Percentiles rank a stretch among this genome's conserved stretches.
These are phyloP conservation scores for Trichoderma brevicompactum DNA, from an alignment of 2,329 filamentous ascomycete species.

Conservation along the genomic window DNA sequence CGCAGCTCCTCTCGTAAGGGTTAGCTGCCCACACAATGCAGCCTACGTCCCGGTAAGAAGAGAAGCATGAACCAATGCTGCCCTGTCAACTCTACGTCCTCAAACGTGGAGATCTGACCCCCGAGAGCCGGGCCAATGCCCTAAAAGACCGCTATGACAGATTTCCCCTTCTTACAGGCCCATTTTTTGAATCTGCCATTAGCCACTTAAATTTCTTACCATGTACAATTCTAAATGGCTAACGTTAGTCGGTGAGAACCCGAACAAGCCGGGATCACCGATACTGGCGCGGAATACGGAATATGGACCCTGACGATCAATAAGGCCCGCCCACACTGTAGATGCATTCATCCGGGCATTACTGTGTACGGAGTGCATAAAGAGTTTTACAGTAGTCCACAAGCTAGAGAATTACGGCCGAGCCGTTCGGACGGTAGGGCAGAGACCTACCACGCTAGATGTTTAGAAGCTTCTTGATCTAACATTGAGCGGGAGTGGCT, in stretches of 20 bases:
- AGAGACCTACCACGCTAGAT: not conserved
- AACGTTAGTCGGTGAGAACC: constrained; percentile 6
- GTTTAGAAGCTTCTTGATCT: not conserved
- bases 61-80: constrained; percentile 18
- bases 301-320: constrained; percentile 24
- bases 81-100: not conserved
- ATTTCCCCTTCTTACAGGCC: constrained; percentile 2
- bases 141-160: not conserved
- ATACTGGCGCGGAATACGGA: constrained; percentile 16
- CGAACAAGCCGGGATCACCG: constrained; percentile 23
- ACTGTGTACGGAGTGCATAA: not conserved
- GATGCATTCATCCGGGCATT: not conserved
- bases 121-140: not conserved
- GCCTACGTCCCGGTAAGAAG: not conserved
- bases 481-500: not conserved
- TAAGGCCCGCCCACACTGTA: constrained; percentile 8
- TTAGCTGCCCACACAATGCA: not conserved
- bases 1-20: not conserved
- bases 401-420: not conserved
- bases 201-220: constrained; percentile 9
- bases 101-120: constrained; percentile 6
- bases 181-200: constrained; percentile 11
- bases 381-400: not conserved
- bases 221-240: not conserved
- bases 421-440: not conserved